These are phyloP conservation scores for Yamadazyma trypodendri DNA, from an alignment of 1,139 yeast genomes.

Conservation along the genomic window DNA sequence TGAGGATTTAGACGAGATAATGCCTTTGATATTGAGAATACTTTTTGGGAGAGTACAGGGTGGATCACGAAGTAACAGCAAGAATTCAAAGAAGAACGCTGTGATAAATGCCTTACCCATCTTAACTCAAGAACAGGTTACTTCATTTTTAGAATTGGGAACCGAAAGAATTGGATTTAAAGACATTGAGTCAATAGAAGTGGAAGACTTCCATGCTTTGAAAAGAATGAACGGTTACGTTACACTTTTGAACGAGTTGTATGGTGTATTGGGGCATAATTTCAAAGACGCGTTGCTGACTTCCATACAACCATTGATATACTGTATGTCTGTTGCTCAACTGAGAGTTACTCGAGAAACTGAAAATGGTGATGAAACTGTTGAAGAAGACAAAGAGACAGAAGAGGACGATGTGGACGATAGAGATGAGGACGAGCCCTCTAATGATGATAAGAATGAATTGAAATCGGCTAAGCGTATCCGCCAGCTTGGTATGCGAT, in stretches of 20 bases:
- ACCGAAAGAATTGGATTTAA: slow-evolving; percentile 51
- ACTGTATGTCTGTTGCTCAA: slow-evolving; percentile 58
- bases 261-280: slow-evolving; percentile 61
- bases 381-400: slow-evolving; percentile 19
- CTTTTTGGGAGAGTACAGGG: slow-evolving; percentile 85
- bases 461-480: slow-evolving; percentile 51
- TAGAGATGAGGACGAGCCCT: slow-evolving; percentile 11
- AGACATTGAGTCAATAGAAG: slow-evolving; percentile 30
- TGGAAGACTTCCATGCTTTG: slow-evolving; percentile 23
- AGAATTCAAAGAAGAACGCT: slow-evolving; percentile 73
- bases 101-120: slow-evolving; percentile 70
- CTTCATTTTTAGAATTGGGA: slow-evolving; percentile 62
- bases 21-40: slow-evolving; percentile 76
- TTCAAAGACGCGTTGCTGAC: slow-evolving; percentile 49
- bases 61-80: slow-evolving; percentile 56
- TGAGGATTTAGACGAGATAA: slow-evolving; percentile 55
- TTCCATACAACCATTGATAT: slow-evolving; percentile 60
- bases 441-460: slow-evolving; percentile 22
- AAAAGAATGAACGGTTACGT: slow-evolving; percentile 71
- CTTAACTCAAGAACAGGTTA: slow-evolving; percentile 53
- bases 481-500: slow-evolving; percentile 62
- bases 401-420: slow-evolving; percentile 16
- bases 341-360: slow-evolving; percentile 27
- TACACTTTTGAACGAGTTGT: slow-evolving; percentile 62
- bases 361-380: slow-evolving; percentile 12